Conservation (phyloP, 1,284 basidiomycete genomes). For the Melanopsichium pennsylvanicum region DNA sequence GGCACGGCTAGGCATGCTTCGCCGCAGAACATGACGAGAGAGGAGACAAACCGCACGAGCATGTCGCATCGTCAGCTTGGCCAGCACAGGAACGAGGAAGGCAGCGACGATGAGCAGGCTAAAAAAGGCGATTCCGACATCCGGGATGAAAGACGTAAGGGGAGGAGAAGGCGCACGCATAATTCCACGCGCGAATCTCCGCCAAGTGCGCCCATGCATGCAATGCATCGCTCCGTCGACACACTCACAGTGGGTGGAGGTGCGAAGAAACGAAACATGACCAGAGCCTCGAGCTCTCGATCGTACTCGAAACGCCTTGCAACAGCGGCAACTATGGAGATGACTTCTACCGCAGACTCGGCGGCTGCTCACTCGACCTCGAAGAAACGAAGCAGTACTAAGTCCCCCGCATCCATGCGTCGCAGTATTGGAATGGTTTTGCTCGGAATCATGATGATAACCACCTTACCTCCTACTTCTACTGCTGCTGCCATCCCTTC, state of each 20-base stretch:
- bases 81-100: neutral
- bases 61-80: conserved; percentile 39
- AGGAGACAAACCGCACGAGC: conserved; percentile 7
- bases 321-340: neutral
- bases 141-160: neutral
- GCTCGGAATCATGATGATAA: conserved; percentile 33
- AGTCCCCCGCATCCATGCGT: conserved; percentile 30
- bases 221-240: conserved; percentile 16
- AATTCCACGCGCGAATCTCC: conserved; percentile 18
- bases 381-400: conserved; percentile 23
- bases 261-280: conserved; percentile 19
- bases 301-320: conserved; percentile 11
- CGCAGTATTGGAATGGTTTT: conserved; percentile 40
- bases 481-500: neutral
- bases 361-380: neutral
- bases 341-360: neutral
- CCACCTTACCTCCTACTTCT: conserved; percentile 4
- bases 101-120: conserved; percentile 1
- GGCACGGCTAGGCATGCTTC: conserved; percentile 28
- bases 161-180: conserved; percentile 3
- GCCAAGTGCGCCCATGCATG: conserved; percentile 8
- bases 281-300: conserved; percentile 15
- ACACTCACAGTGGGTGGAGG: conserved; percentile 2
- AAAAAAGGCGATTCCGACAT: neutral
- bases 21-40: conserved; percentile 1